Evolutionary conservation across 805 yeast genomes (phyloP), one percentile per base, ranked within the genome.

Genomic region (Hanseniaspora valbyensis): DNA sequence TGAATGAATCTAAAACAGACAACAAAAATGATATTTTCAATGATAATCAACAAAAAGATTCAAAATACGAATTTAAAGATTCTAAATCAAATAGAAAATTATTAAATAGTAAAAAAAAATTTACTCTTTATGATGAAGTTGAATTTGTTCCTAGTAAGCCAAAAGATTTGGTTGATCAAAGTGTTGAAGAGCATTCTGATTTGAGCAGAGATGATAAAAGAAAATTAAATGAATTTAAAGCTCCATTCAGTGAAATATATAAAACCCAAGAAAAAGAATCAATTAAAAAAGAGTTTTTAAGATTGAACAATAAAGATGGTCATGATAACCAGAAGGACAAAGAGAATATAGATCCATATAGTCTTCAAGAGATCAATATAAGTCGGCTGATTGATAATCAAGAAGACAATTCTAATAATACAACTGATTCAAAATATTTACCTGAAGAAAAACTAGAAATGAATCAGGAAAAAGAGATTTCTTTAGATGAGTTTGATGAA

Each of bases 201-300:
- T 29, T 48, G 2, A 33, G 22, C n/a, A 48, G 12, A 13, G 51
- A 40, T 14, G 51, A 48, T 13, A 48, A 48, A 28, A 36, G 33
- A 37, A 48, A 48, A 30, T 13, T 48, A 10, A 48, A 48, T 26
- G 51, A 48, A 21, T 48, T 48, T 29, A 32, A 40, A 13, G 40
- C 44, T 4, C 51, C 44, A 2, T 48, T 48, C 18, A 9, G 8
- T 3, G 51, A 25, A 10, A 14, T 33, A 10, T 37, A 29, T n/a
- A 19, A 22, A 8, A 21, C 3, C 3, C 13, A 10, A 10, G 28
- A 33, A 4, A 19, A 32, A 19, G 13, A 37, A 18, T 8, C 22
- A 33, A 28, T 44, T 36, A 45, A 29, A 30, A 18, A 26, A 6
- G 50, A 45, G 44, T 40, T 48, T 25, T 5, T 22, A 41, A 3